phyloP scores from a whole-genome alignment of 2,329 filamentous ascomycete genomes.

The Trichoderma sp. region DNA sequence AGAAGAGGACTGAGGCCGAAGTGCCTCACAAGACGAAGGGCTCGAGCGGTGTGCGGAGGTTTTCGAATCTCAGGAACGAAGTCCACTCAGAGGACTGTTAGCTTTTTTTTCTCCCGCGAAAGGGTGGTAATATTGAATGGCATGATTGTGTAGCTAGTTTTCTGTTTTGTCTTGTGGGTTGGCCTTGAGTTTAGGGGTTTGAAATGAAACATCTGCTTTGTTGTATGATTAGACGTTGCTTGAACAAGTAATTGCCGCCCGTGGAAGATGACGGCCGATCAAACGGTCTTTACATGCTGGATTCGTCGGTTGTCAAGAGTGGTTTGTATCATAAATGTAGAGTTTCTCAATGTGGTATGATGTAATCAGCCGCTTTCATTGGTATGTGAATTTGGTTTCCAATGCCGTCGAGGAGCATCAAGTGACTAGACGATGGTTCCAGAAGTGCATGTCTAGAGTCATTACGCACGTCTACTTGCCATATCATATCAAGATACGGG shows the following conservation, averaged over 20 bases:
- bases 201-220: background rate
- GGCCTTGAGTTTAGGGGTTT: background rate
- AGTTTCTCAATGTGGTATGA: background rate
- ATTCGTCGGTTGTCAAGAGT: background rate
- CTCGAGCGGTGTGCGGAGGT: background rate
- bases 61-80: background rate
- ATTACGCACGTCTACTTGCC: background rate
- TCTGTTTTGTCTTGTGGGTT: background rate
- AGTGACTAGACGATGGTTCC: background rate
- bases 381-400: background rate
- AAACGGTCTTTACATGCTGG: background rate
- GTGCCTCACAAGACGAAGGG: background rate
- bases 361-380: background rate
- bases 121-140: background rate
- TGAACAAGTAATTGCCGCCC: background rate
- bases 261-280: background rate
- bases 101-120: background rate
- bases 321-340: background rate
- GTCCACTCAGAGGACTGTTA: background rate
- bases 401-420: background rate
- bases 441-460: background rate
- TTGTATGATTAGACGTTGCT: background rate
- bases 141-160: background rate
- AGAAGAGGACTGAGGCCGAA: background rate
- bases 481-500: background rate